These are phyloP conservation scores for Apostasia shenzhenica DNA, from an alignment of 106 monocot genomes.

Conservation along the genomic window DNA sequence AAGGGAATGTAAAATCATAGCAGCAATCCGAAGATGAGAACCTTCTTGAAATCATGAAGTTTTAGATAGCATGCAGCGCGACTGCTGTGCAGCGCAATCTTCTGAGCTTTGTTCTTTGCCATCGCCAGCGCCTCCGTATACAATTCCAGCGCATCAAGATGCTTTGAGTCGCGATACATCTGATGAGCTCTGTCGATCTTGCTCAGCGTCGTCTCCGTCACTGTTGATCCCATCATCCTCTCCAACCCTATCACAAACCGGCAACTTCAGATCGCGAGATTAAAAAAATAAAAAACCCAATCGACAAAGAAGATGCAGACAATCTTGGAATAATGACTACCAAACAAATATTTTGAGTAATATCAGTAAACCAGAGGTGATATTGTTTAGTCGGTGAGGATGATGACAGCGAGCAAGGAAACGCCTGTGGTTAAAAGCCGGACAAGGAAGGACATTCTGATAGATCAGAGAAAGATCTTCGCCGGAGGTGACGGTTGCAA, in stretches of 20 bases:
- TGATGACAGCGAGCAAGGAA: too few relatives aligned
- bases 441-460: too few relatives aligned
- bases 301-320: too few relatives aligned
- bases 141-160: slow-evolving; percentile 67
- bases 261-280: neutral
- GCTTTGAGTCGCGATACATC: slow-evolving; percentile 78
- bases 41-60: slow-evolving; percentile 84
- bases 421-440: too few relatives aligned
- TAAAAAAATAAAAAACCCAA: too few relatives aligned
- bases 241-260: neutral
- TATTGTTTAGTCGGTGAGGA: too few relatives aligned
- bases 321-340: too few relatives aligned
- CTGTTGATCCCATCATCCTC: neutral
- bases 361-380: too few relatives aligned
- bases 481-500: too few relatives aligned
- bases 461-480: too few relatives aligned
- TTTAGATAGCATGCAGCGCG: slow-evolving; percentile 97
- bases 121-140: slow-evolving; percentile 85
- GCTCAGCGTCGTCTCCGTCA: slow-evolving; percentile 12
- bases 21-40: neutral
- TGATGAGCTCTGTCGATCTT: slow-evolving; percentile 89
- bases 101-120: slow-evolving; percentile 80
- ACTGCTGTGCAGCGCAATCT: slow-evolving; percentile 93
- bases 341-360: too few relatives aligned
- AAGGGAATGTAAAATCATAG: neutral